phyloP scores from a whole-genome alignment of 1,284 basidiomycete species.

The Exobasidium rhododendri region DNA sequence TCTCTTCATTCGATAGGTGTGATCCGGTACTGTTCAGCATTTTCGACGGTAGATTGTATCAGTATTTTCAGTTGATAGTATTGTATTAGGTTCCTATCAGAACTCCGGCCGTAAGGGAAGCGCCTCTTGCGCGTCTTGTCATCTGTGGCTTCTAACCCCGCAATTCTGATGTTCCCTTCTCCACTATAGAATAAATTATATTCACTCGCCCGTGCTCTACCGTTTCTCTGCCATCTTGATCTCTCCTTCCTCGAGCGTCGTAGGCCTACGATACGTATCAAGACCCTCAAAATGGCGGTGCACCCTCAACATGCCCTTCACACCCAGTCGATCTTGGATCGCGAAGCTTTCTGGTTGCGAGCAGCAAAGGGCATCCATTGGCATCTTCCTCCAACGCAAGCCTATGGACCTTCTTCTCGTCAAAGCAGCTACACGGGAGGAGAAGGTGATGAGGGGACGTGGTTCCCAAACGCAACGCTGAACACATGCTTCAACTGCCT shows the following conservation, averaged over 20 bases:
- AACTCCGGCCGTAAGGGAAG: too few relatives aligned
- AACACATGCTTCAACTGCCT: conserved; percentile 35
- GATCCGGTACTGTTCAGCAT: neutral
- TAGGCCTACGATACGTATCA: too few relatives aligned
- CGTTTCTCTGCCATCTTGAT: too few relatives aligned
- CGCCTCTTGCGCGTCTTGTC: too few relatives aligned
- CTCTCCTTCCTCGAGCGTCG: too few relatives aligned
- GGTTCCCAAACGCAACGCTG: conserved; percentile 39
- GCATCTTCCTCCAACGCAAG: conserved; percentile 33
- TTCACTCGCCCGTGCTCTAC: too few relatives aligned
- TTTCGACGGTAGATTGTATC: too few relatives aligned
- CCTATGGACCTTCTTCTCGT: conserved; percentile 26
- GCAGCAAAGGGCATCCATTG: conserved; percentile 37
- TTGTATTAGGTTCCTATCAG: too few relatives aligned
- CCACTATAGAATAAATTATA: too few relatives aligned
- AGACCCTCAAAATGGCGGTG: neutral
- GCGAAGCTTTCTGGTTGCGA: conserved; percentile 36
- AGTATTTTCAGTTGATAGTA: too few relatives aligned
- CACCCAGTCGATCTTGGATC: conserved; percentile 28
- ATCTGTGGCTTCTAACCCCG: too few relatives aligned
- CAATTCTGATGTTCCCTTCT: too few relatives aligned
- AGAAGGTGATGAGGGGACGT: conserved; percentile 13
- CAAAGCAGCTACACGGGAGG: conserved; percentile 14
- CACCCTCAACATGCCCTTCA: conserved; percentile 38
- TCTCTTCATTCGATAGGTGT: conserved; percentile 5